Percentiles rank a stretch among this genome's conserved stretches.
phyloP scores from a whole-genome alignment of 371 early-diverging fungal species.

The Zychaea mexicana region DNA sequence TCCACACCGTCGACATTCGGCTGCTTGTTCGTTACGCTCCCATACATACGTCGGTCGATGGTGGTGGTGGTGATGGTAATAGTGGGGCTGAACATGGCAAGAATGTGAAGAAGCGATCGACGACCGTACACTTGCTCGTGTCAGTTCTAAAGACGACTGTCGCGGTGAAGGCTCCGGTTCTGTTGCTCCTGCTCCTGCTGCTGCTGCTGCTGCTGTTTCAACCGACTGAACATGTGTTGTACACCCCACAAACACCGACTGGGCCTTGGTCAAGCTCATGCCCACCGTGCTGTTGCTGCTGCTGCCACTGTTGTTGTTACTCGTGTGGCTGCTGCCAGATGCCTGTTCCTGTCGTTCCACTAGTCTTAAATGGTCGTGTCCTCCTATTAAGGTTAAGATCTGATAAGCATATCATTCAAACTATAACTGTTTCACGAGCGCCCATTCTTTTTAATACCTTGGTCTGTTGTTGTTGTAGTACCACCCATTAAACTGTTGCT shows the following conservation, averaged over 20 bases:
- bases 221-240: slow-evolving; percentile 7
- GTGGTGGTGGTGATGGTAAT: no score
- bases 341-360: not conserved
- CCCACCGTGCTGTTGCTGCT: not conserved
- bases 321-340: slow-evolving; percentile 1
- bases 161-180: not conserved
- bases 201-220: not conserved
- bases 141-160: slow-evolving; percentile 8
- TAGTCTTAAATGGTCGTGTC: not conserved
- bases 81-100: no score
- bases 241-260: slow-evolving; percentile 15
- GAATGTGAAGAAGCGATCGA: slow-evolving; percentile 10
- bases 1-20: slow-evolving; percentile 66
- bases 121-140: slow-evolving; percentile 7
- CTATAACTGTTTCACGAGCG: not conserved
- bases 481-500: no score
- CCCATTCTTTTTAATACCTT: not conserved
- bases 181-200: not conserved
- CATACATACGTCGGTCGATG: slow-evolving; percentile 11
- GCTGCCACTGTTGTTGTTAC: not conserved
- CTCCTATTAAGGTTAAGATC: not conserved
- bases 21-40: slow-evolving; percentile 34
- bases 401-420: not conserved
- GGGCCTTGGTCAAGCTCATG: slow-evolving; percentile 10
- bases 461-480: not conserved